These are phyloP conservation scores for Malassezia dermatis DNA, from an alignment of 1,284 basidiomycete genomes.

Conservation along the genomic window DNA sequence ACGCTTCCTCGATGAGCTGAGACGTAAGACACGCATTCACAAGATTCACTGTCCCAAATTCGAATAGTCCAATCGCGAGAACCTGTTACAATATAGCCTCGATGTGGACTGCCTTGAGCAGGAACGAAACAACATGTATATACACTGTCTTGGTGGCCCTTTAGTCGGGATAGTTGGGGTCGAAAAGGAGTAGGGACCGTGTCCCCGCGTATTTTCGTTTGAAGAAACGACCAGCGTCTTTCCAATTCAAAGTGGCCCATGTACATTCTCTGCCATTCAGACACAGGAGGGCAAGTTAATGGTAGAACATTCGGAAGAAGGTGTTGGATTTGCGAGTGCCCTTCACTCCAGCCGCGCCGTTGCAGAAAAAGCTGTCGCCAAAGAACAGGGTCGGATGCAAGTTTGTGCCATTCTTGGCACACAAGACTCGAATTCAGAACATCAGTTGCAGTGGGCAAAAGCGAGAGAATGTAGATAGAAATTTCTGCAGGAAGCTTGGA, in stretches of 20 bases:
- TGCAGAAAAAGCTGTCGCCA: conserved; percentile 8
- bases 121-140: conserved; percentile 7
- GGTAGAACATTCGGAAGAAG: not conserved
- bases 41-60: conserved; percentile 8
- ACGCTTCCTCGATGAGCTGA: conserved; percentile 8
- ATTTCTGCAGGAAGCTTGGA: conserved; percentile 4
- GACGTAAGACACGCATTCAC: conserved; percentile 5
- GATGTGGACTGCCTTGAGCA: not conserved
- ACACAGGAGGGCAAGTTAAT: not conserved
- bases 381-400: conserved; percentile 1
- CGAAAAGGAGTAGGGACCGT: not conserved
- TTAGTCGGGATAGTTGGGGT: not conserved
- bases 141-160: conserved; percentile 12
- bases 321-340: not conserved
- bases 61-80: conserved; percentile 11
- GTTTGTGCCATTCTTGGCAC: not conserved
- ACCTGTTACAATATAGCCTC: conserved; percentile 8
- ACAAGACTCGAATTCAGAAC: conserved; percentile 7
- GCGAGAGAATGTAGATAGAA: conserved; percentile 5
- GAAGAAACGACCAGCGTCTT: conserved; percentile 5
- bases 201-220: not conserved
- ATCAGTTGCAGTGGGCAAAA: not conserved
- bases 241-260: conserved; percentile 9
- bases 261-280: conserved; percentile 6
- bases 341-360: not conserved